Evolutionary conservation across 2,329 filamentous ascomycete genomes (phyloP).

Genomic region (Stemphylium beticola): DNA sequence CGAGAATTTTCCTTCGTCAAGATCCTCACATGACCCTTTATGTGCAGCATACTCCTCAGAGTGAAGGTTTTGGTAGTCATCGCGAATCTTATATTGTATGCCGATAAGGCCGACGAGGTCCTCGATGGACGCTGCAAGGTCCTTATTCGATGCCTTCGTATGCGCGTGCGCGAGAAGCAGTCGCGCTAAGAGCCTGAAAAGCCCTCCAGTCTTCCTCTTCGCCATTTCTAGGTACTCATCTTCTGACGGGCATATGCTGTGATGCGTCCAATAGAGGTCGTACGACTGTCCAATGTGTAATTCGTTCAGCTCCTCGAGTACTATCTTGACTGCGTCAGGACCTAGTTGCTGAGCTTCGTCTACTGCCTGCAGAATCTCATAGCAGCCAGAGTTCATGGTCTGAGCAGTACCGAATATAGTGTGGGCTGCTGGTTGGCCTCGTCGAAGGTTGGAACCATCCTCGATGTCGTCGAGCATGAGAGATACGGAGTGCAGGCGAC

Average conservation of each 20-base stretch:
- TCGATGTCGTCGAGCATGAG: conserved; percentile 1
- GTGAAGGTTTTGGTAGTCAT: conserved; percentile 85
- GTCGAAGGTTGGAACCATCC: neutral
- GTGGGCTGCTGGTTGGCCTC: neutral
- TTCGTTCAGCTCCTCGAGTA: neutral
- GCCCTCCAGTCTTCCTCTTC: neutral
- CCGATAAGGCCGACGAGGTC: neutral
- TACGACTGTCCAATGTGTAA: neutral
- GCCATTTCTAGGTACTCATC: neutral
- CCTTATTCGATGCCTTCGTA: neutral
- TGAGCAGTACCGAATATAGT: neutral
- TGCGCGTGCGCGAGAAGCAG: neutral
- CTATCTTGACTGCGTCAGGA: neutral
- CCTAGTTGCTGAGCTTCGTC: neutral
- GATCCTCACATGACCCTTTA: conserved; percentile 89
- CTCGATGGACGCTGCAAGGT: neutral
- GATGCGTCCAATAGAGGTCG: neutral
- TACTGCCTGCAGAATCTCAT: neutral
- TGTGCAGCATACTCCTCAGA: conserved; percentile 70
- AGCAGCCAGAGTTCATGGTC: neutral
- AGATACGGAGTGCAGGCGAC: neutral
- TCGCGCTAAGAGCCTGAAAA: neutral
- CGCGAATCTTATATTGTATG: conserved; percentile 74
- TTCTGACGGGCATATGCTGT: neutral
- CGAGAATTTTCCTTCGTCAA: conserved; percentile 93